phyloP scores from a whole-genome alignment of 345 rosid genomes.

The Tarenaya hassleriana region DNA sequence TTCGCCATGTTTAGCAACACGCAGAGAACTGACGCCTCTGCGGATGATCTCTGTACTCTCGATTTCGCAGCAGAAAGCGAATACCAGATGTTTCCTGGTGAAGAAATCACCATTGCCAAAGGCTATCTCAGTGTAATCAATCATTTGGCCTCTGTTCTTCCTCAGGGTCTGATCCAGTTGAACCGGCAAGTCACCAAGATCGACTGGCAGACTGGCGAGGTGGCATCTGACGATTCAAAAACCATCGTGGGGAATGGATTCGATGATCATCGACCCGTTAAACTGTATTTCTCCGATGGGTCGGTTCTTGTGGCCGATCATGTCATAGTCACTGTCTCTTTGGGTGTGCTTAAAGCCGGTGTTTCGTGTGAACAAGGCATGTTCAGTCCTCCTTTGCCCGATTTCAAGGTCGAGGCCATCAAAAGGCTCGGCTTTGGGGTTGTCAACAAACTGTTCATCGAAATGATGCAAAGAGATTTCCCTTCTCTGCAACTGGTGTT shows the following conservation, averaged over 20 bases:
- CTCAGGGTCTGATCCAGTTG: slow-evolving; percentile 58
- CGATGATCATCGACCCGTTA: slow-evolving; percentile 49
- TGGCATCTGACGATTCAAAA: no score
- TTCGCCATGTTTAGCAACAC: slow-evolving; percentile 66
- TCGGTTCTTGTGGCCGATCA: slow-evolving; percentile 74
- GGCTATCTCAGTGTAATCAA: slow-evolving; percentile 67
- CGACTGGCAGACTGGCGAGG: slow-evolving; percentile 56
- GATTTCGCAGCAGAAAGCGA: slow-evolving; percentile 84
- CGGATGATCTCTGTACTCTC: slow-evolving; percentile 62
- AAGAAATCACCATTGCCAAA: slow-evolving; percentile 93
- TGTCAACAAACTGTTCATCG: slow-evolving; percentile 83
- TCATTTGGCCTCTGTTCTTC: slow-evolving; percentile 69
- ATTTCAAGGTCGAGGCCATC: slow-evolving; percentile 70
- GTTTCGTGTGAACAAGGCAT: slow-evolving; percentile 37
- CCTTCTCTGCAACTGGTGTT: slow-evolving; percentile 75
- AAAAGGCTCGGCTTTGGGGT: slow-evolving; percentile 82
- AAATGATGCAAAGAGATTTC: slow-evolving; percentile 32
- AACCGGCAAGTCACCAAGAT: slow-evolving; percentile 55
- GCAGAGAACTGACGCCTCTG: slow-evolving; percentile 89
- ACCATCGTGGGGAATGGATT: slow-evolving; percentile 32
- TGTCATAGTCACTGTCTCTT: slow-evolving; percentile 78
- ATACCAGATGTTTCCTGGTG: slow-evolving; percentile 85
- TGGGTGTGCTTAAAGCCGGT: slow-evolving; percentile 87
- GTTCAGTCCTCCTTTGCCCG: slow-evolving; percentile 74
- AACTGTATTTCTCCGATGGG: slow-evolving; percentile 78